Evolutionary conservation across 345 rosid genomes (phyloP).

Genomic region (Populus nigra): DNA sequence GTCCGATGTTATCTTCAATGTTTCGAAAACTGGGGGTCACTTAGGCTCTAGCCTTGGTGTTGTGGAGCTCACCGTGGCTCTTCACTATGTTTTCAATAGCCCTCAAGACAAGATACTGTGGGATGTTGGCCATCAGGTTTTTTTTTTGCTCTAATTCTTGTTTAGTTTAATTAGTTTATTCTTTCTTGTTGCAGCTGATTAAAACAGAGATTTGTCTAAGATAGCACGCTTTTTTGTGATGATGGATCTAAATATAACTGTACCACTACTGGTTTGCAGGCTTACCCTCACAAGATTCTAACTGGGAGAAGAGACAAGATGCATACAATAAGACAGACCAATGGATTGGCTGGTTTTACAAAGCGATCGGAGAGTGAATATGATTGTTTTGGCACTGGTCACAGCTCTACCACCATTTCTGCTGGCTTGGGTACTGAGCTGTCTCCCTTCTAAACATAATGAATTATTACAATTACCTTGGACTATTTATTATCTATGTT

Average conservation of each 20-base stretch:
- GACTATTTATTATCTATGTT: background rate
- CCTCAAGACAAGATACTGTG: constrained; percentile 88
- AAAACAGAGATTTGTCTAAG: background rate
- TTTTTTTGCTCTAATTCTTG: background rate
- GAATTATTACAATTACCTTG: background rate
- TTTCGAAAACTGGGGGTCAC: constrained; percentile 94
- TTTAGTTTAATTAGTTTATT: background rate
- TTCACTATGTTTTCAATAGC: constrained; percentile 86
- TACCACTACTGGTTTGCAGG: constrained; percentile 36
- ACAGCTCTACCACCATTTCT: constrained; percentile 90
- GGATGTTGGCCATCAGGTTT: constrained; percentile 99
- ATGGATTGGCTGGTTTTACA: constrained; percentile 86
- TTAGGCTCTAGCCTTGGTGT: constrained; percentile 97
- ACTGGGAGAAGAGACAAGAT: constrained; percentile 93
- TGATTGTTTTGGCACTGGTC: constrained; percentile 94
- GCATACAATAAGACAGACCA: constrained; percentile 84
- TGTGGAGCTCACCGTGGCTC: constrained; percentile 96
- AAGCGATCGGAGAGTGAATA: constrained; percentile 89
- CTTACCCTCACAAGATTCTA: constrained; percentile 94
- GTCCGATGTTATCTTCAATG: constrained; percentile 87
- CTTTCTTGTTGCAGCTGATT: background rate
- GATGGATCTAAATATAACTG: background rate
- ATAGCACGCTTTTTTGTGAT: background rate
- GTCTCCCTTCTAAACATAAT: constrained; percentile 1
- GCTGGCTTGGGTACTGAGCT: constrained; percentile 76